Percentiles rank a stretch among this genome's conserved stretches.
Evolutionary conservation across 179 eudicot species (phyloP).

Genomic region (Gypsophila paniculata): DNA sequence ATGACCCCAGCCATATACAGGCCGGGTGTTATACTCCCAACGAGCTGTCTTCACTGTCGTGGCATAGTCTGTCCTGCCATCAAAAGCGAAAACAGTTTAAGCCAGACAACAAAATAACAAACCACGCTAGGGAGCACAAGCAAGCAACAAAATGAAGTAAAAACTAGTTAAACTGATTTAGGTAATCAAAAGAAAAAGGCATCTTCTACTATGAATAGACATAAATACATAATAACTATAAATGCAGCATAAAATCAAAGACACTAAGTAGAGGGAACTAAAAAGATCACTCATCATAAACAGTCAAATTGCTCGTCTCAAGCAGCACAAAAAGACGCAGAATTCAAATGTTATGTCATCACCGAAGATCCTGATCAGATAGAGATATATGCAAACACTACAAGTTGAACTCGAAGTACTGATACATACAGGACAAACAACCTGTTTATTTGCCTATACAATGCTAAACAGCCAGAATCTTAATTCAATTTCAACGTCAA

Average conservation of each 20-base stretch:
- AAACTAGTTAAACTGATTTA: not conserved
- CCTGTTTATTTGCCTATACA: not conserved
- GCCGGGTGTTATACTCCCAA: constrained; percentile 89
- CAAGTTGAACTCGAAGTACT: not conserved
- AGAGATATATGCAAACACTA: not conserved
- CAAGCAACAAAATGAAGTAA: not conserved
- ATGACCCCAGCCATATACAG: constrained; percentile 94
- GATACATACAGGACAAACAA: not conserved
- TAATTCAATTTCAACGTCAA: not conserved
- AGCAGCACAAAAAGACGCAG: too few relatives aligned
- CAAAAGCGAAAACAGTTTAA: constrained; percentile 17
- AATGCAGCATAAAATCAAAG: not conserved
- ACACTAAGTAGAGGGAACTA: too few relatives aligned
- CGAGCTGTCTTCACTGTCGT: constrained; percentile 79
- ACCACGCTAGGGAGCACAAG: not conserved
- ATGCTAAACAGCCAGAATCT: not conserved
- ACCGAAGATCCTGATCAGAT: too few relatives aligned
- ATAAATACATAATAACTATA: not conserved
- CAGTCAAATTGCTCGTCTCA: too few relatives aligned
- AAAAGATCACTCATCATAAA: too few relatives aligned
- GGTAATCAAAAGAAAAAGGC: not conserved
- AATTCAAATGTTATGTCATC: too few relatives aligned
- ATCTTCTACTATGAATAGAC: not conserved
- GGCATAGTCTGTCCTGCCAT: constrained; percentile 73
- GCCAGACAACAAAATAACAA: constrained; percentile 2